phyloP scores from a whole-genome alignment of 805 yeast species.

The Candida andamanensis region DNA sequence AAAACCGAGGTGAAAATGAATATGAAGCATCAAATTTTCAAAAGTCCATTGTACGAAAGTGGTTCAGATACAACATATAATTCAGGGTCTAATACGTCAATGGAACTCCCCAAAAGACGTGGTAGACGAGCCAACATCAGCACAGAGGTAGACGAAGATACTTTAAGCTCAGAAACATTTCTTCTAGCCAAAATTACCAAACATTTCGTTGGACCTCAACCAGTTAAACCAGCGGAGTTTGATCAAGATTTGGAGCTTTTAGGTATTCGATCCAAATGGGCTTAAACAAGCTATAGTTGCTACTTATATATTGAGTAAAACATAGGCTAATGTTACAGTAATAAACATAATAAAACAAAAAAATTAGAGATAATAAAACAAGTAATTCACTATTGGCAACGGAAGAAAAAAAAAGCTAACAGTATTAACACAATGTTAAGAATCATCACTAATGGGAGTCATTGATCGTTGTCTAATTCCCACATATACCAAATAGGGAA shows the following conservation, averaged over 20 bases:
- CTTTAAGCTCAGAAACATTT: slow-evolving; percentile 28
- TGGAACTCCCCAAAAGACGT: slow-evolving; percentile 24
- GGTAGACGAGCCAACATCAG: slow-evolving; percentile 27
- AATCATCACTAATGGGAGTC: too few species aligned
- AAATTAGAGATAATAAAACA: slow-evolving; percentile 1
- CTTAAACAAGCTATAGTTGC: slow-evolving; percentile 4
- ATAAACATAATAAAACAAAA: slow-evolving; percentile 9
- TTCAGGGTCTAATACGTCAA: slow-evolving; percentile 10
- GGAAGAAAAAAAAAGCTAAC: too few species aligned
- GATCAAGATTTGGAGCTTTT: slow-evolving; percentile 30
- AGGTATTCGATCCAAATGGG: slow-evolving; percentile 35
- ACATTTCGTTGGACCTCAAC: slow-evolving; percentile 36
- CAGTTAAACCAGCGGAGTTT: slow-evolving; percentile 29
- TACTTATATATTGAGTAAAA: slow-evolving; percentile 7
- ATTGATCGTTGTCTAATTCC: too few species aligned
- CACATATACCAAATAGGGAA: too few species aligned
- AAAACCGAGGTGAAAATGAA: slow-evolving; percentile 13
- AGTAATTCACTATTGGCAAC: neutral
- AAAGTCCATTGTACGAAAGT: slow-evolving; percentile 36
- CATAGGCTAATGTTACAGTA: slow-evolving; percentile 10
- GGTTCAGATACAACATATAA: slow-evolving; percentile 33
- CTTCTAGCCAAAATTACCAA: slow-evolving; percentile 40
- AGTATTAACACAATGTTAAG: too few species aligned
- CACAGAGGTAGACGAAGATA: slow-evolving; percentile 14
- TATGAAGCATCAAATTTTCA: slow-evolving; percentile 34